Conservation (phyloP, 257 asterid species). For the Forsythia viridissima region DNA sequence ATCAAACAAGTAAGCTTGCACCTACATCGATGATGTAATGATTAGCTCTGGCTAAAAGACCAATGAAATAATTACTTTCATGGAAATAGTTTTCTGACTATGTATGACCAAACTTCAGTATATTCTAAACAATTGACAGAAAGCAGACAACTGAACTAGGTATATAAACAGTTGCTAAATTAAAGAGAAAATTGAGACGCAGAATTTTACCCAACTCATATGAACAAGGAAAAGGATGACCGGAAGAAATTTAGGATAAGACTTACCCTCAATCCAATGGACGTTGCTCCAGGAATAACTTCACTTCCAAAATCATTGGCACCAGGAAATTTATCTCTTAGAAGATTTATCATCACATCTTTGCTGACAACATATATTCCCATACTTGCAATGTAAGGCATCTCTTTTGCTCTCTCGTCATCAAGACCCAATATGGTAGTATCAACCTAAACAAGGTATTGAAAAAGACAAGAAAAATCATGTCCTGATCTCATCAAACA, state of each 20-base stretch:
- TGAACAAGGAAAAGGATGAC: background rate
- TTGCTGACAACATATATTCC: constrained; percentile 95
- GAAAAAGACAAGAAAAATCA: constrained; percentile 18
- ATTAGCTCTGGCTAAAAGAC: constrained; percentile 15
- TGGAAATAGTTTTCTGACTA: background rate
- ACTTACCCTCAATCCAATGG: constrained; percentile 79
- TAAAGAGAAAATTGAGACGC: background rate
- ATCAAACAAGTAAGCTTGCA: constrained; percentile 91
- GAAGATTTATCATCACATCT: constrained; percentile 81
- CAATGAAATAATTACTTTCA: constrained; percentile 3
- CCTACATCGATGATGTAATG: constrained; percentile 40
- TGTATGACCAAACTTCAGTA: constrained; percentile 8
- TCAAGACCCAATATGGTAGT: constrained; percentile 94
- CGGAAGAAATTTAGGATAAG: constrained; percentile 11
- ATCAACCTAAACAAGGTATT: constrained; percentile 61
- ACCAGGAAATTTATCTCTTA: constrained; percentile 73
- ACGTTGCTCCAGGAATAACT: constrained; percentile 96
- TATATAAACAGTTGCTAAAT: background rate
- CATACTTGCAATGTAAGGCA: constrained; percentile 97
- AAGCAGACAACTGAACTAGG: background rate
- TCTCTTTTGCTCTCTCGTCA: constrained; percentile 87
- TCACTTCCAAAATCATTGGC: constrained; percentile 99
- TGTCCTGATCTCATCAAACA: constrained; percentile 10
- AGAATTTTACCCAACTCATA: background rate
- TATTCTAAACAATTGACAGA: background rate